Evolutionary conservation across 208 protist genomes (phyloP), one percentile per base, ranked within the genome.

Genomic region (Vickermania spadyakhi): DNA sequence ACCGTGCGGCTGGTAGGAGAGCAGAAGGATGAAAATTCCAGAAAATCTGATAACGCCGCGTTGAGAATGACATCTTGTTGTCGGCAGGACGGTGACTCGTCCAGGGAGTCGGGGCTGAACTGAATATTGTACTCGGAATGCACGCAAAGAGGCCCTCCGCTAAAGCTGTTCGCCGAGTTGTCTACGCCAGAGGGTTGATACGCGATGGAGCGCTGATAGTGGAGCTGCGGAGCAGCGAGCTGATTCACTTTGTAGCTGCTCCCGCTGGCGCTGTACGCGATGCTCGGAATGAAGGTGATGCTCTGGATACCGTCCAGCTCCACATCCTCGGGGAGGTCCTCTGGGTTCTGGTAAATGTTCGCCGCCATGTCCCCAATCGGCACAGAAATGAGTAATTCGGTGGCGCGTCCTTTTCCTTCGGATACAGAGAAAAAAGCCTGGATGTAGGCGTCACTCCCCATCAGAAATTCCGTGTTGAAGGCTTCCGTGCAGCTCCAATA

Each of bases 401-500:
- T 81, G 23, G 80, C 50, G 22, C 58, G 22, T 45, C 86, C 74
- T 3, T 70, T 31, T 57, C 62, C 70, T 52, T 89, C 68, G 31
- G 29, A 58, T 62, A 81, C 76, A 21, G 81, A 73, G n/a, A 75
- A 58, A 57, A 74, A 80, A 4, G 80, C 27, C 11, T 81, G 76
- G 22, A 94, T 75, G 52, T 79, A 84, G 11, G 86, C 79, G 5
- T 79, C 25, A 2, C 86, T 62, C 1, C 53, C 60, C 54, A 87
- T 58, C 1, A 61, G 28, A 5, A 67, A 75, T 2, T 70, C 29
- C 27, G 65, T 60, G 41, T 91, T 88, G 51, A 94, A 78, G 2
- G 55, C 18, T 4, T 82, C 77, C 1, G 79, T 82, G 68, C 81
- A 89, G 0, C 81, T 86, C 86, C 86, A 94, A 3, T 91, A 58